Base-by-base conservation (phyloP, 768 basidiomycete genomes). In the Tricholoma matsutake region DNA sequence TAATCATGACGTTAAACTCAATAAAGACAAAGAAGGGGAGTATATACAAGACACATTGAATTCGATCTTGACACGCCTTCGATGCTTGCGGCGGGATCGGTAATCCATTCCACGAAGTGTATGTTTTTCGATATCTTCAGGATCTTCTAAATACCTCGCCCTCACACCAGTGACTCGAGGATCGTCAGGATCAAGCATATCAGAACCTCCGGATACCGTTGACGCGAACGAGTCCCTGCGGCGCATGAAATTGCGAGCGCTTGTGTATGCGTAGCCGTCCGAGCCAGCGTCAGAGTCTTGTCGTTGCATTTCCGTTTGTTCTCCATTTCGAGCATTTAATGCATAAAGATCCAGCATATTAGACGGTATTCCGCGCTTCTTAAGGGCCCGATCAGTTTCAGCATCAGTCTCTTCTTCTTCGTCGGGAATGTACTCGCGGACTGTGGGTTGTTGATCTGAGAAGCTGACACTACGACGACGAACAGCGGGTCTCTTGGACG, bases 11-110 rank as follows among this genome's bases (percentile, higher is more conserved):
- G 56, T 61, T 70, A 55, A 59, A 58, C 35, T 39, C 49, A 60
- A 35, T 66, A 22, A 47, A 32, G 11, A 22, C 22, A 34, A 34
- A 6, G 60, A 28, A 61, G 49, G 32, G 54, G 47, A 37, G 9
- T 47, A 67, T 73, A 72, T 69, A 91, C 91, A 85, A 35, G 86
- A 83, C 56, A 91, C 78, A 65, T 92, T 91, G 70, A 87, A 91
- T 66, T 90, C 86, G 58, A 92, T 91, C 60, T 78, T 84, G 61
- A 86, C 81, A 22, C 82, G 82, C 70, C 82, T 83, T 9, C 82
- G 78, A 64, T 86, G 82, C 69, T 89, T 91, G 65, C 86, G 80
- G 35, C 88, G 84, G 49, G 82, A 73, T 65, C 82, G 83, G 70
- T 91, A 90, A 67, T 83, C 83, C 86, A 89, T 87, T 62, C 80